A percentile compares a stretch with the other conserved stretches of the same genome.
These are phyloP conservation scores for Peribolospora kevripleyi DNA, from an alignment of 768 basidiomycete genomes.

Conservation along the genomic window DNA sequence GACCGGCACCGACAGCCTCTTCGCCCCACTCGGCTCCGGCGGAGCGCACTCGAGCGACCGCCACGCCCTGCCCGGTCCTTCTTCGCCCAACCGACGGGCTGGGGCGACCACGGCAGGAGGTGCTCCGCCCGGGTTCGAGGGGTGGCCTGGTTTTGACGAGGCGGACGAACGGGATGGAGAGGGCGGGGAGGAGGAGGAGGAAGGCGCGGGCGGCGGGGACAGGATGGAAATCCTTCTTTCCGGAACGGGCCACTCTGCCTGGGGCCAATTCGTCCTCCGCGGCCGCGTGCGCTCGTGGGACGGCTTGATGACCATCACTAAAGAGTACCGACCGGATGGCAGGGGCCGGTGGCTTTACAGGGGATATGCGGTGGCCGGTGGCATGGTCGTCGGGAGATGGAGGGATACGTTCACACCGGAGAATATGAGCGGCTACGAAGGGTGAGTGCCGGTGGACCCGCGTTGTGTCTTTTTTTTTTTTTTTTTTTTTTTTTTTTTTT, in stretches of 20 bases:
- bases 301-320: conserved; percentile 54
- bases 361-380: conserved; percentile 46
- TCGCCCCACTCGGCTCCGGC: neutral
- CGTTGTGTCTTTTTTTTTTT: no score
- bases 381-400: conserved; percentile 62
- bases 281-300: conserved; percentile 61
- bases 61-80: neutral
- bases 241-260: conserved; percentile 62
- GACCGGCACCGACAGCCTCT: neutral
- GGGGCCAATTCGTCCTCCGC: conserved; percentile 61
- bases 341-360: conserved; percentile 66
- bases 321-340: conserved; percentile 34
- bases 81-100: no score
- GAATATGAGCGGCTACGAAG: no score
- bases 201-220: neutral
- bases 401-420: conserved; percentile 51
- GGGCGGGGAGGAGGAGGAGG: neutral
- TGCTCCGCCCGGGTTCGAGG: neutral
- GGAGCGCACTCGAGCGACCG: no score
- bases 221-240: neutral
- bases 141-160: neutral
- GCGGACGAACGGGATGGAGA: neutral
- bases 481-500: no score
- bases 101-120: no score
- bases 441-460: no score